Evolutionary conservation across 2,329 filamentous ascomycete genomes (phyloP).

Genomic region (Arthroderma sp.): DNA sequence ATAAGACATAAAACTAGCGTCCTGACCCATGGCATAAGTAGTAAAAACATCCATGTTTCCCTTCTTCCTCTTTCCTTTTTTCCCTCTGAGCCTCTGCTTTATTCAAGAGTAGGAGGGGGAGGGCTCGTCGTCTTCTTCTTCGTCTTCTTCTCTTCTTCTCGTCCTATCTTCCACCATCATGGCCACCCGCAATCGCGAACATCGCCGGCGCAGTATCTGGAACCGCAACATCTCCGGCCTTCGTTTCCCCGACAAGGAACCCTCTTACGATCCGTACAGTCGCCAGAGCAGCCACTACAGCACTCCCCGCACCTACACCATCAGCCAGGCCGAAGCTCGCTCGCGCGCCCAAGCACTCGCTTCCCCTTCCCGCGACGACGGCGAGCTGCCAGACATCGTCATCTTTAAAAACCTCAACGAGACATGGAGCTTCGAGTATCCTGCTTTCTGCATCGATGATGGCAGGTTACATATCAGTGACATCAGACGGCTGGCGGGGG

Average conservation of each 20-base stretch:
- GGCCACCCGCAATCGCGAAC: background rate
- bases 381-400: slow-evolving; percentile 33
- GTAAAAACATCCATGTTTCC: background rate
- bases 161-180: background rate
- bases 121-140: background rate
- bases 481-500: slow-evolving; percentile 31
- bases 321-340: background rate
- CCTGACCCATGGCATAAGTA: background rate
- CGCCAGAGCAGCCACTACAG: background rate
- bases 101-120: background rate
- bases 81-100: background rate
- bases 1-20: background rate
- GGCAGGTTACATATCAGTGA: slow-evolving; percentile 32
- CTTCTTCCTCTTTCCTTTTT: background rate
- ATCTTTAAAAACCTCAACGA: slow-evolving; percentile 33
- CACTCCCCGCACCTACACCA: background rate
- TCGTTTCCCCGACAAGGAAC: background rate
- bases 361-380: slow-evolving; percentile 13
- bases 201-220: background rate
- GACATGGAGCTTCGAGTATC: slow-evolving; percentile 34
- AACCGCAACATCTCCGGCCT: background rate
- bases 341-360: background rate
- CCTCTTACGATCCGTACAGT: background rate
- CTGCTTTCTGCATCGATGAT: slow-evolving; percentile 37
- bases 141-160: background rate